Conservation (phyloP, 495 filamentous ascomycete genomes). For the Penicillium bovifimosum region DNA sequence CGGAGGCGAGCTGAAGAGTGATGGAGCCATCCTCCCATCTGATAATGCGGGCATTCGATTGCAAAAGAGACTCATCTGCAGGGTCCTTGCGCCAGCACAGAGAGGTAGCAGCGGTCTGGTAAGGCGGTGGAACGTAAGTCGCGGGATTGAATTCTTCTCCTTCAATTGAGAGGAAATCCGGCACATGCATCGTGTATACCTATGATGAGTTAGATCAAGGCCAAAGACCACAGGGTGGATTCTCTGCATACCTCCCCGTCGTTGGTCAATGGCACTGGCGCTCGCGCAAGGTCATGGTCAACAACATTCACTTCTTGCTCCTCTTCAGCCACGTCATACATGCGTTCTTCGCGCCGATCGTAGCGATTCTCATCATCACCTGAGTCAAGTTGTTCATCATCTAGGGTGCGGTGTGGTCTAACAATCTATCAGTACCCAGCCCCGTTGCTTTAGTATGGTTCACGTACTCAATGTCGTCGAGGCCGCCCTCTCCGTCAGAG, state of each 20-base stretch:
- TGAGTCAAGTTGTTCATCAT: conserved; percentile 75
- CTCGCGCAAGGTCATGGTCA: conserved; percentile 55
- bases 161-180: conserved; percentile 71
- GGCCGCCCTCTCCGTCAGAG: conserved; percentile 41
- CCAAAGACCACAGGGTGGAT: not conserved
- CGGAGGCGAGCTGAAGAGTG: conserved; percentile 68
- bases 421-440: conserved; percentile 23
- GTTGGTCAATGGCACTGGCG: conserved; percentile 64
- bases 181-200: conserved; percentile 75
- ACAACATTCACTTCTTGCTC: conserved; percentile 50
- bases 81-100: conserved; percentile 67
- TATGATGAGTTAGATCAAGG: conserved; percentile 24
- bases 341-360: conserved; percentile 44
- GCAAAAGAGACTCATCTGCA: conserved; percentile 50
- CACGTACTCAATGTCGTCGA: conserved; percentile 36
- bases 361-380: conserved; percentile 62
- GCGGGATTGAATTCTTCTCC: conserved; percentile 67
- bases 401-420: conserved; percentile 52
- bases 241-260: conserved; percentile 51
- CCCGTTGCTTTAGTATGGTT: conserved; percentile 14
- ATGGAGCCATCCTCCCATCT: conserved; percentile 82
- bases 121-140: conserved; percentile 65
- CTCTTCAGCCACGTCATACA: conserved; percentile 43
- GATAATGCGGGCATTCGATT: conserved; percentile 73
- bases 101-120: conserved; percentile 59